Base-by-base conservation (phyloP, 2,329 filamentous ascomycete species). In the Claviceps sp. region DNA sequence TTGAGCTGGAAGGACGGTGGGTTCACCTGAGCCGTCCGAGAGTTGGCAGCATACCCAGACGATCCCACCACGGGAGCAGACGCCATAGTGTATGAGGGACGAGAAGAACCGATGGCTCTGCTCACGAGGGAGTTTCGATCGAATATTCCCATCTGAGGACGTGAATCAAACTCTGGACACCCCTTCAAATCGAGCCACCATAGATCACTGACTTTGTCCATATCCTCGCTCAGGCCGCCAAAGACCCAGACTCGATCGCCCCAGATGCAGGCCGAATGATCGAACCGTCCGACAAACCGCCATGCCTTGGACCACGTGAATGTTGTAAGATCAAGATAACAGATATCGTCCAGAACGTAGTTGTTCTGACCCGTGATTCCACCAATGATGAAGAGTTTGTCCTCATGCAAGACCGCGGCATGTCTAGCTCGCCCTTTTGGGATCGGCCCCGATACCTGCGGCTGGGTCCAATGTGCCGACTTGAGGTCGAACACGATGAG, bases 121-220 rank as follows among this genome's bases (percentile, higher is more conserved):
- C 65, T 67, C 42, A 63, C 61, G 17, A 67, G 53, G 0, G 66
- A 62, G 34, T 72, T 68, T 43, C 76, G 74, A 55, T 80, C 76
- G 22, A 74, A 69, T 20, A 69, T 64, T 49, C 76, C 77, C 9
- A 78, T 68, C 34, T 70, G 79, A 50, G 85, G 82, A 29, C 79
- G 73, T 38, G 82, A 81, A 60, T 89, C 83, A 59, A 95, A 90
- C 46, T 89, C 87, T 1, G 90, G 89, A 54, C 80, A 89, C 37
- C 88, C 89, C 65, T 95, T 91, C 48, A 98, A 77, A 68, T 98
- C 93, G 44, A 98, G 74, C 90, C 93, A 98, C 86, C 89, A 96
- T 44, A 98, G 78, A 66, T 98, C 93, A 54, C 88, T 91, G 55
- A 86, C 88, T 61, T 95, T 91, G 70, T 97, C 90, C 88, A 97